Base-by-base conservation (phyloP, 1,284 basidiomycete species). In the Paramarasmius palmivorus region DNA sequence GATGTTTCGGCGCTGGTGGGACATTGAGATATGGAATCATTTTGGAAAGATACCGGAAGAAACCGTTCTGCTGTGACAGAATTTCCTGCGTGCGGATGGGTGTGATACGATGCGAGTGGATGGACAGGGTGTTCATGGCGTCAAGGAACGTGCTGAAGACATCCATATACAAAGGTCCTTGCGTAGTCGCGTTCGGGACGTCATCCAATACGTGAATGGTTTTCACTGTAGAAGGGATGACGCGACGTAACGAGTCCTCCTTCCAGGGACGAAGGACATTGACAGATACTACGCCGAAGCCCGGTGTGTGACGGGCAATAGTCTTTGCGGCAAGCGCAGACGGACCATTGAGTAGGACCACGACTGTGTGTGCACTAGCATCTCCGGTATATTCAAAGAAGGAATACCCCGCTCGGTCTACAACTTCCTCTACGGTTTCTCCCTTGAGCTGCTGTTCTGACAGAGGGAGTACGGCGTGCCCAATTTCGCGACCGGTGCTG, bases 261-360 rank as follows among this genome's bases (percentile, higher is more conserved):
- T 83, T 73, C 92, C 92, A 90, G 29, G 92, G 88, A 49, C 89
- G 81, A 41, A 92, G 76, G 25, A 91, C 83, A 58, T 90, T 84
- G 49, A 93, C 87, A 42, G 82, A 68, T 44, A 93, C 69, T 3
- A 86, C 75, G 6, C 84, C 86, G 15, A 91, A 64, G 8, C 83
- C 82, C 15, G 72, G 60, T 3, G 70, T 69, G 39, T 68, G 65
- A 44, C 67, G 64, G 10, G 78, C 77, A 26, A 84, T 63, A 1
- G 79, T 73, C 60, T 83, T 81, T 34, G 82, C 77, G 48, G 75
- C 70, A 45, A 83, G 70, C 25, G 88, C 83, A 39, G 92, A 70
- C 10, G 88, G 82, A 1, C 90, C 83, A 60, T 93, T 92, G 60
- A 88, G 71, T 26, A 85, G 56, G 29, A 89, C 81, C 54, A 92